Percentiles rank a stretch among this genome's conserved stretches.
phyloP scores from a whole-genome alignment of 148 eudicot species.

The Chenopodium quinoa region DNA sequence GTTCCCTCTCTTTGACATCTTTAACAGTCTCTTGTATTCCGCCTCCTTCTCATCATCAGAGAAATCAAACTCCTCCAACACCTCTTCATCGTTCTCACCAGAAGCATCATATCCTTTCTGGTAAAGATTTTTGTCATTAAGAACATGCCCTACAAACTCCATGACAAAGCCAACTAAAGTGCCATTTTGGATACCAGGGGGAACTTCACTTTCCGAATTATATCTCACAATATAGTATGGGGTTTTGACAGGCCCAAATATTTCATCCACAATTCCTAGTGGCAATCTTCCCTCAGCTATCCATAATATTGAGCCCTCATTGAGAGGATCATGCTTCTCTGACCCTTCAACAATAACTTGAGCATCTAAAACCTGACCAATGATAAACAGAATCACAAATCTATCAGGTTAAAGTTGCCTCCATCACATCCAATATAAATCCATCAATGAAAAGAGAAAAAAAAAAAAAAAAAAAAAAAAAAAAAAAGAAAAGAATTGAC shows the following conservation, averaged over 20 bases:
- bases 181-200: constrained; percentile 63
- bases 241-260: constrained; percentile 93
- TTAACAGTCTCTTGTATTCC: constrained; percentile 62
- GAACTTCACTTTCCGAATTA: constrained; percentile 83
- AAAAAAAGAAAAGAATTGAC: background rate
- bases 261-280: constrained; percentile 82
- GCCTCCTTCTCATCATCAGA: constrained; percentile 96
- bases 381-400: constrained; percentile 5
- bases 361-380: constrained; percentile 58
- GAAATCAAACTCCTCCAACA: constrained; percentile 62
- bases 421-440: constrained; percentile 3
- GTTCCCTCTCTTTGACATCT: constrained; percentile 64
- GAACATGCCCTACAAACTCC: constrained; percentile 68
- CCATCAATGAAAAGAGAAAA: background rate
- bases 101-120: constrained; percentile 97
- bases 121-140: constrained; percentile 64
- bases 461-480: background rate
- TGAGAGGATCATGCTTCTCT: constrained; percentile 81
- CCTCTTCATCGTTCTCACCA: constrained; percentile 85
- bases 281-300: constrained; percentile 70
- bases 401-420: background rate
- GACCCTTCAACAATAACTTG: constrained; percentile 88
- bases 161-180: constrained; percentile 68
- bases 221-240: constrained; percentile 81
- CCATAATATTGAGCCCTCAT: constrained; percentile 91